These are phyloP conservation scores for Lotmaria passim DNA, from an alignment of 208 protist genomes.

Conservation along the genomic window DNA sequence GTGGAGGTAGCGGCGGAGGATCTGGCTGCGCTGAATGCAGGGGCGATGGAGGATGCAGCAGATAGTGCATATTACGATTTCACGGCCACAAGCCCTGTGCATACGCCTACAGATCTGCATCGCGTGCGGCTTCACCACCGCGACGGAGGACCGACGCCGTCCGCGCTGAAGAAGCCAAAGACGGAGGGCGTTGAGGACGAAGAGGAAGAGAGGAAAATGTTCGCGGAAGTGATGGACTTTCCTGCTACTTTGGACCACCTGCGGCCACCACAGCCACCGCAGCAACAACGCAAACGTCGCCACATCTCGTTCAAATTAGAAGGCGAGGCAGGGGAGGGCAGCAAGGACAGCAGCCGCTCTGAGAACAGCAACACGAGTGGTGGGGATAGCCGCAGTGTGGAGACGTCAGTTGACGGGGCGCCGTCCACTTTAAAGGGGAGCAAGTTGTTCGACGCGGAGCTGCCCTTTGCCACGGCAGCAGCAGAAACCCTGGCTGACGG, in stretches of 20 bases:
- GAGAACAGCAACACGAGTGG: background rate
- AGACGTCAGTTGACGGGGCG: background rate
- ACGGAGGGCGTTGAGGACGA: background rate
- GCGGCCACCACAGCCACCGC: background rate
- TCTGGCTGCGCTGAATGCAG: background rate
- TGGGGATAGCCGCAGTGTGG: too few species aligned
- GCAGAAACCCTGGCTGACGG: background rate
- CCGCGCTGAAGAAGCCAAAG: conserved; percentile 7
- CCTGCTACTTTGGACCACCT: background rate
- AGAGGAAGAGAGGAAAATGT: background rate
- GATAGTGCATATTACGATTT: too few species aligned
- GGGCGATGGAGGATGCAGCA: background rate
- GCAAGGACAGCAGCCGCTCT: conserved; percentile 5
- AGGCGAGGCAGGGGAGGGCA: conserved; percentile 1
- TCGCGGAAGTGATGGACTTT: background rate
- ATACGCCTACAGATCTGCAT: background rate
- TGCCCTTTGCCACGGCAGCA: background rate
- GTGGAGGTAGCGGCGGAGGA: background rate
- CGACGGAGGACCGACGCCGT: background rate
- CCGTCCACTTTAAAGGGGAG: background rate
- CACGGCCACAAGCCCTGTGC: background rate
- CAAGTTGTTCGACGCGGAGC: background rate
- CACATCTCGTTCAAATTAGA: conserved; percentile 38
- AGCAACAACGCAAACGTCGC: conserved; percentile 11
- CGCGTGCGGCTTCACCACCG: background rate